These are phyloP conservation scores for Butyriboletus loyo DNA, from an alignment of 768 basidiomycete species.

Conservation along the genomic window DNA sequence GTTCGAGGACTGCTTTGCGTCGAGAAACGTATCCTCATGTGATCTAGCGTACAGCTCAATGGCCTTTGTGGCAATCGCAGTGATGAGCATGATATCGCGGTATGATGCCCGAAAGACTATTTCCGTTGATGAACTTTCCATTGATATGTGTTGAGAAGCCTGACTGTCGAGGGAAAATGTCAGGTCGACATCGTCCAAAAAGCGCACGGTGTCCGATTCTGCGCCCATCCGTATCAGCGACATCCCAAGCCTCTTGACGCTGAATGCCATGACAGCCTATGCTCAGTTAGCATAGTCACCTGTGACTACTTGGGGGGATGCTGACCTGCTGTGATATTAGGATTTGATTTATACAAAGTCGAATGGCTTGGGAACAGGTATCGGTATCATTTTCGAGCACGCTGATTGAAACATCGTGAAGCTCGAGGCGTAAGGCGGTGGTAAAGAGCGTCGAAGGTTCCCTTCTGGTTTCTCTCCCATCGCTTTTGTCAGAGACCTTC, in stretches of 20 bases:
- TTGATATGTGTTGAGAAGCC: conserved; percentile 68
- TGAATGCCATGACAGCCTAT: conserved; percentile 79
- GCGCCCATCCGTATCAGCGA: conserved; percentile 87
- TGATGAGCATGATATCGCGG: conserved; percentile 88
- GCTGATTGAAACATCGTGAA: conserved; percentile 86
- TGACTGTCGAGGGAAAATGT: conserved; percentile 86
- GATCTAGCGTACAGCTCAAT: conserved; percentile 64
- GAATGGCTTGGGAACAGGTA: conserved; percentile 79
- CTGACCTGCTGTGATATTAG: conserved; percentile 87
- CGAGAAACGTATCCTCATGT: conserved; percentile 25
- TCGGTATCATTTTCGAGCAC: conserved; percentile 84
- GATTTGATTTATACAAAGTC: conserved; percentile 77
- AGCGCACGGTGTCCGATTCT: conserved; percentile 77
- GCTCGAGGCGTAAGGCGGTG: conserved; percentile 74
- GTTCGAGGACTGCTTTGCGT: conserved; percentile 8
- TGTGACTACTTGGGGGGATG: background rate
- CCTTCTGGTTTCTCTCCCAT: conserved; percentile 11
- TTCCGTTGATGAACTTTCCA: conserved; percentile 79
- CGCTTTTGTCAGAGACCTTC: conserved; percentile 10
- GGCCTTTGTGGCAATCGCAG: conserved; percentile 81
- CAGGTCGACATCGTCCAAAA: conserved; percentile 90
- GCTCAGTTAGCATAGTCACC: conserved; percentile 6
- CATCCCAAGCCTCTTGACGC: conserved; percentile 84
- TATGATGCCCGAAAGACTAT: conserved; percentile 94
- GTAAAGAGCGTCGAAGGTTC: conserved; percentile 11